Evolutionary conservation across 805 yeast species (phyloP), one percentile per base, ranked within the genome.

Genomic region (Yarrowia porcina): DNA sequence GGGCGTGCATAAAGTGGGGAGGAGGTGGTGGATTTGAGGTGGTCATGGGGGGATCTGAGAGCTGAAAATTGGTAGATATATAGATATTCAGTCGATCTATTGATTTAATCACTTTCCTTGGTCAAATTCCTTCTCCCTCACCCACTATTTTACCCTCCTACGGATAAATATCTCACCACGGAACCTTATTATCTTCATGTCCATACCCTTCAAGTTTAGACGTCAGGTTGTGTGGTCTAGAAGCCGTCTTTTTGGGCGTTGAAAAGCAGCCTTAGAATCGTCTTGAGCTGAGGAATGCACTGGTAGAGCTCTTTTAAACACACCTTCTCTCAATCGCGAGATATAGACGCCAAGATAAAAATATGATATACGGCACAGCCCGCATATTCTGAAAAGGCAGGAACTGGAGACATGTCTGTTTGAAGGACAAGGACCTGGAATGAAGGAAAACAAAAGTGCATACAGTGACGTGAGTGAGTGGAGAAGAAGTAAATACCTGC

Each of bases 1-100:
- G 21, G 41, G 57, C 18, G 30, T 49, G 57, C 57, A 49, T 49
- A 33, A 33, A 49, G 57, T 49, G 57, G 57, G 57, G 57, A 11
- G 27, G 28, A 6, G n/a, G 6, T 25, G 39, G 28, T 2, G 28
- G 18, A 10, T 15, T 17, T 20, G 3, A 9, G 13, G 57, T n/a
- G 57, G 20, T n/a, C n/a, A n/a, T n/a, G n/a, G n/a, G n/a, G n/a
- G n/a, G n/a, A n/a, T n/a, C n/a, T n/a, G n/a, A n/a, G n/a, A n/a
- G n/a, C n/a, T n/a, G n/a, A n/a, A n/a, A n/a, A n/a, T n/a, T n/a
- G n/a, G n/a, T n/a, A n/a, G n/a, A n/a, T n/a, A n/a, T n/a, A n/a
- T n/a, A n/a, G n/a, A n/a, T n/a, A n/a, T n/a, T n/a, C n/a, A n/a
- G n/a, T n/a, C n/a, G n/a, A n/a, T n/a, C n/a, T n/a, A n/a, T n/a